A percentile compares a stretch with the other conserved stretches of the same genome.
Evolutionary conservation across 768 basidiomycete species (phyloP).

Genomic region (Panus rudis): DNA sequence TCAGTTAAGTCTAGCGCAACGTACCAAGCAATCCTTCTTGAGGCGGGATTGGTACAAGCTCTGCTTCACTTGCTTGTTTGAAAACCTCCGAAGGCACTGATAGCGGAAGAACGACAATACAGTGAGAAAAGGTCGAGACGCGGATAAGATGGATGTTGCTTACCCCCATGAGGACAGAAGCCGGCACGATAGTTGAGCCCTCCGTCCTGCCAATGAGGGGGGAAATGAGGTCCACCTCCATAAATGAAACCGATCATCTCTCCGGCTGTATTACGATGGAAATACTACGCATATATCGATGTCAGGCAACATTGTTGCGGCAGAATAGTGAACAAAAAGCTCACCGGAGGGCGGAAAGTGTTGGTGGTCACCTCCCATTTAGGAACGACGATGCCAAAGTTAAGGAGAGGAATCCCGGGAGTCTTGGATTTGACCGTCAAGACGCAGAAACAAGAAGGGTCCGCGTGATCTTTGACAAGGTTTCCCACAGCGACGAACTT

Average conservation of each 20-base stretch:
- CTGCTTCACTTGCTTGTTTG: constrained; percentile 46
- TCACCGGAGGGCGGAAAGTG: constrained; percentile 50
- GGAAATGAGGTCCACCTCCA: no score
- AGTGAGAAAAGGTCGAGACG: no score
- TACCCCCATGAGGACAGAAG: neutral
- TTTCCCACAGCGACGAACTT: constrained; percentile 54
- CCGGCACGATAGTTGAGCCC: neutral
- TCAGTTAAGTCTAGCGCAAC: constrained; percentile 7
- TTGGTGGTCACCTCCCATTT: constrained; percentile 50
- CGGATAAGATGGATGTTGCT: neutral
- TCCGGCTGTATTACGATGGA: constrained; percentile 54
- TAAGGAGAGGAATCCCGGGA: constrained; percentile 44
- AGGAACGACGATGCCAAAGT: constrained; percentile 52
- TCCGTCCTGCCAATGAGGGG: no score
- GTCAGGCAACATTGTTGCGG: neutral
- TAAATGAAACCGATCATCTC: constrained; percentile 62
- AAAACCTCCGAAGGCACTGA: constrained; percentile 55
- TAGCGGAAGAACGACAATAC: no score
- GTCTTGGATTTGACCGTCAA: constrained; percentile 54
- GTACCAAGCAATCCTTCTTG: constrained; percentile 47
- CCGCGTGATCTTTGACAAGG: constrained; percentile 58
- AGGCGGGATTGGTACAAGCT: constrained; percentile 42
- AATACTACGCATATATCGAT: constrained; percentile 34
- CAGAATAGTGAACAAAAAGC: constrained; percentile 7
- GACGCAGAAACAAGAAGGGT: constrained; percentile 57